Evolutionary conservation across 1,284 basidiomycete genomes (phyloP).

Genomic region (Rhodotorula sp.): DNA sequence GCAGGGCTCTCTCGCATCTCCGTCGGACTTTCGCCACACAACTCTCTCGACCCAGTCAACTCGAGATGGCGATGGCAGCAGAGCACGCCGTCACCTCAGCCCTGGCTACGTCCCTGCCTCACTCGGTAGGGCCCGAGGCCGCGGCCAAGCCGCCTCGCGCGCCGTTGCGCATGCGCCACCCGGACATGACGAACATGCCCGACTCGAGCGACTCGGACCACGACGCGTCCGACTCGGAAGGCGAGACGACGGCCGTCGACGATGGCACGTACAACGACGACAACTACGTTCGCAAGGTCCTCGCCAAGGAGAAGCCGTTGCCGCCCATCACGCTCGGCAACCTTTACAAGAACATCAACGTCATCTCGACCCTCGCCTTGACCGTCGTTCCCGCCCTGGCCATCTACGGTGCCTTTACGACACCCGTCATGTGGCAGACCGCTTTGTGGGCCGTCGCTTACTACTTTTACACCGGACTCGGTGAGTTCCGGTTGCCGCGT

Average conservation of each 20-base stretch:
- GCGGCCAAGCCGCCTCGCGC: conserved; percentile 12
- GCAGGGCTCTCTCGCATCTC: conserved; percentile 46
- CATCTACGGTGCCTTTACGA: conserved; percentile 64
- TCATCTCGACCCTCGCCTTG: conserved; percentile 69
- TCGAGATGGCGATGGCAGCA: neutral
- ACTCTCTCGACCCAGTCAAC: neutral
- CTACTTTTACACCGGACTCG: conserved; percentile 82
- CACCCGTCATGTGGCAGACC: conserved; percentile 65
- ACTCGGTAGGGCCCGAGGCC: conserved; percentile 14
- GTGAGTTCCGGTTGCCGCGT: neutral
- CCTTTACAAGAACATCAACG: conserved; percentile 69
- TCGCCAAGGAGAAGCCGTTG: conserved; percentile 67
- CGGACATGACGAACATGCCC: conserved; percentile 11
- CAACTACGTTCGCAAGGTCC: conserved; percentile 83
- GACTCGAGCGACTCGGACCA: conserved; percentile 33
- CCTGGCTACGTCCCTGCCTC: conserved; percentile 7
- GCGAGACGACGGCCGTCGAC: conserved; percentile 44
- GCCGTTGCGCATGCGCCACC: conserved; percentile 35
- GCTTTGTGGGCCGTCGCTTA: conserved; percentile 57
- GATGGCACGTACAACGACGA: conserved; percentile 72
- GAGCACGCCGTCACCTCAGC: conserved; percentile 2
- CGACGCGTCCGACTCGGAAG: conserved; percentile 38
- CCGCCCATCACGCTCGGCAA: conserved; percentile 74
- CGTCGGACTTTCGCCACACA: too few relatives aligned
- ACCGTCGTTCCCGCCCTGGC: conserved; percentile 69